These are phyloP conservation scores for Neurospora pannonica DNA, from an alignment of 495 filamentous ascomycete species.

Conservation along the genomic window DNA sequence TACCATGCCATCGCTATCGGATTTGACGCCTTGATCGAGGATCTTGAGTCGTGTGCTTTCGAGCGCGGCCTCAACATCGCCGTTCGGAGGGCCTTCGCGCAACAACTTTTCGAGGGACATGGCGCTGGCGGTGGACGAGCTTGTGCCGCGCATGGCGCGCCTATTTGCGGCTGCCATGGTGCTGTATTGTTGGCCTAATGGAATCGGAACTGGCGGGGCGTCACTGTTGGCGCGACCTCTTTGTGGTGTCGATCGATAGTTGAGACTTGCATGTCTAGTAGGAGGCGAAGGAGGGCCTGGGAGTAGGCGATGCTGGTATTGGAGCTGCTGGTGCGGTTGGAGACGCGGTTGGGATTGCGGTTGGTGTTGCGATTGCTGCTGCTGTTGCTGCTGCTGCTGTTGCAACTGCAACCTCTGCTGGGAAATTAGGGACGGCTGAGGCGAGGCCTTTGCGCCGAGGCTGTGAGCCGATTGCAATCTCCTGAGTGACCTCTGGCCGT, in stretches of 20 bases:
- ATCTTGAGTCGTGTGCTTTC: constrained; percentile 69
- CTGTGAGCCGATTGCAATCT: constrained; percentile 49
- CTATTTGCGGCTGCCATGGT: constrained; percentile 26
- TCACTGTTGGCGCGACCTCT: constrained; percentile 69
- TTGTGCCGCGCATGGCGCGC: constrained; percentile 45
- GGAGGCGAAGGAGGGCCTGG: constrained; percentile 7
- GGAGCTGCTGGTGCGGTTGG: constrained; percentile 6
- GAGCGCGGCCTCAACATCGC: constrained; percentile 55
- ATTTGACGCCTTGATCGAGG: constrained; percentile 67
- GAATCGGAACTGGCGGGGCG: constrained; percentile 32
- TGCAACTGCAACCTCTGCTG: constrained; percentile 38
- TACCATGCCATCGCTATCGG: constrained; percentile 88
- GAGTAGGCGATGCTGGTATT: not conserved
- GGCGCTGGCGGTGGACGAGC: constrained; percentile 45
- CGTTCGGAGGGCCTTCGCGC: constrained; percentile 62
- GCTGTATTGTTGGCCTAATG: constrained; percentile 17
- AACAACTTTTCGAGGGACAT: constrained; percentile 58
- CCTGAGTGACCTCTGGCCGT: constrained; percentile 36
- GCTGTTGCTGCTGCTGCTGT: constrained; percentile 15
- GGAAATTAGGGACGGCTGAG: constrained; percentile 40
- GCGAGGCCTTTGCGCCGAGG: constrained; percentile 34
- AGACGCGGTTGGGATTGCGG: constrained; percentile 2
- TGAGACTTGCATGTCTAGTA: constrained; percentile 28
- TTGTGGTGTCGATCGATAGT: constrained; percentile 35
- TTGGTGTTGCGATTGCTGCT: constrained; percentile 17